Evolutionary conservation across 805 yeast genomes (phyloP), one percentile per base, ranked within the genome.

Genomic region (Spathaspora arborariae): DNA sequence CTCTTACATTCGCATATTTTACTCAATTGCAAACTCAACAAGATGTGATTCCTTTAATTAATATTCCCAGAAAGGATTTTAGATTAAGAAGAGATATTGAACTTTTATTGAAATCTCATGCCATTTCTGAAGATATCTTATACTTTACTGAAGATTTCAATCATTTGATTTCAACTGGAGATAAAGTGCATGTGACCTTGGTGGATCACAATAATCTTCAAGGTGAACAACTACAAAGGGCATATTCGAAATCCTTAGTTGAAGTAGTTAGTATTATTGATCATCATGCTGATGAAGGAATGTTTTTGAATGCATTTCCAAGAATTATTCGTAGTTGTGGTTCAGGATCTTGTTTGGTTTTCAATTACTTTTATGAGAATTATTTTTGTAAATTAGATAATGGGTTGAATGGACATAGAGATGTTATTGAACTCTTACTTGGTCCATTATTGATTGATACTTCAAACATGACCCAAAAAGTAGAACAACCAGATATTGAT

Each of bases 191-290:
- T 9, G 65, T 88, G 18, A 71, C 82, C 2, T 67, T 92, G 34
- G 97, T 94, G 2, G 99, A 92, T 60, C 96, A 89, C 64, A 90
- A 92, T 57, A 68, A 70, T 27, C 72, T 83, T 20, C 90, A 77
- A 53, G 86, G 82, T 11, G 72, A 58, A 22, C 60, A 66, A 1
- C 56, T 76, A 44, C 60, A 56, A 11, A 59, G 56, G 15, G 55
- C 62, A 4, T 45, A 36, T 16, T 36, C 40, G 4, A 39, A 33
- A 8, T 8, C 26, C 5, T 21, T 39, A 20, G 39, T 45, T 20
- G 41, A 37, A 10, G 81, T 85, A 0, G 63, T 64, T 1, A 84
- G 82, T 0, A 80, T 94, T 5, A 79, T 94, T 20, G 99, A 92
- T 60, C 99, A 92, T 60, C 99, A 92, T 60, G 85, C 75, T 15